Base-by-base conservation (phyloP, 345 rosid genomes). In the Turritis glabra region DNA sequence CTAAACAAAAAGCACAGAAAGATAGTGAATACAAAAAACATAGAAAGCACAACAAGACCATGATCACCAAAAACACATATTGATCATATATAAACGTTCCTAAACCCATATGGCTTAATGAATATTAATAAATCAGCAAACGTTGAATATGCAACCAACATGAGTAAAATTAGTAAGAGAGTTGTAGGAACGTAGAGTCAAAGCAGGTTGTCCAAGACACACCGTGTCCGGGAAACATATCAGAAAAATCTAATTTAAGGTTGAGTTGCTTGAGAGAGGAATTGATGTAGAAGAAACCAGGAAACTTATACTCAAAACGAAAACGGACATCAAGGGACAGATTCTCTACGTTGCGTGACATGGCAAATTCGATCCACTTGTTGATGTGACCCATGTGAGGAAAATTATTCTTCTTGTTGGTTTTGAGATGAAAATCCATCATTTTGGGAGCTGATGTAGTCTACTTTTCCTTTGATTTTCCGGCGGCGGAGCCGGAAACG, bases 281-380 rank as follows among this genome's bases (percentile, higher is more conserved):
- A 54, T 27, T 54, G 13, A 15, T 54, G 5, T 15, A 29, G 60
- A 19, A 37, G 8, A 3, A 33, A 11, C 7, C 27, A 33, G 8
- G 44, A 12, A 33, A 2, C 1, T 23, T 13, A 13, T 2, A 23
- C n/a, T n/a, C n/a, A 5, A 1, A 1, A 21, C 1, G 8, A n/a
- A 6, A 11, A 50, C 1, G 3, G 7, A 50, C 10, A 2, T 18
- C 2, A 4, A 69, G 38, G 13, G 44, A 56, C 14, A 56, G 2
- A 30, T 69, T 55, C 43, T 69, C 65, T 19, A 44, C 43, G 22
- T 55, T 44, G 29, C 55, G n/a, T 21, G 73, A 54, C 43, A 29
- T 40, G 40, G 73, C 73, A 8, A 41, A 69, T 52, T 41, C 29
- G 43, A 55, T 26, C 73, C 64, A 69, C 7, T 9, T 4, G 29